Conservation (phyloP, 768 basidiomycete genomes). For the Leccinum obscurum region DNA sequence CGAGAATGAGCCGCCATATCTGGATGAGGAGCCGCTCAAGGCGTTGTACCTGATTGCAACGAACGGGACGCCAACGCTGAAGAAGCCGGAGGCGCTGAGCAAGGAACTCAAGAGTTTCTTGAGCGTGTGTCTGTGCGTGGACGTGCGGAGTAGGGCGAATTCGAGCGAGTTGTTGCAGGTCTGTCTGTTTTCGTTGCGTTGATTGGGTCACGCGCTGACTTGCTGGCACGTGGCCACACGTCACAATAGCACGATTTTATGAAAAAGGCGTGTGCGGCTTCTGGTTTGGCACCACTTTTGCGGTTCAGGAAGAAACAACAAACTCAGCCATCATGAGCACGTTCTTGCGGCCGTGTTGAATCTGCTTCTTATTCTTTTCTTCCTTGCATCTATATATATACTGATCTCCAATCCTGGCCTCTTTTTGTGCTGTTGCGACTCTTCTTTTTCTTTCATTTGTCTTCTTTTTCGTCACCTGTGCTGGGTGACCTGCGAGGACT, state of each 20-base stretch:
- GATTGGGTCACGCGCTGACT: neutral
- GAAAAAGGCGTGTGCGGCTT: constrained; percentile 80
- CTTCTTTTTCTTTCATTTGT: neutral
- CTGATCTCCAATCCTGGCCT: neutral
- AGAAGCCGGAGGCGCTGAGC: constrained; percentile 91
- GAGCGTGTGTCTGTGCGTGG: constrained; percentile 97
- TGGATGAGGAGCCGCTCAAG: constrained; percentile 94
- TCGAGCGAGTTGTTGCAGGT: constrained; percentile 85
- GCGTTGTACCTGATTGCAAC: constrained; percentile 96
- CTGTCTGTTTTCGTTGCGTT: constrained; percentile 27
- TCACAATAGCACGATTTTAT: constrained; percentile 84
- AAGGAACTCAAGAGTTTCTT: constrained; percentile 94
- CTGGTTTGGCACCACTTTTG: constrained; percentile 83
- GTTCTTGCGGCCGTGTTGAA: neutral
- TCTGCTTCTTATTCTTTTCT: neutral
- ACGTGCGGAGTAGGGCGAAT: constrained; percentile 90
- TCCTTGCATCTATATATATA: constrained; percentile 25
- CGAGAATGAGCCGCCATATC: constrained; percentile 94
- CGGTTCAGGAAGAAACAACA: constrained; percentile 74
- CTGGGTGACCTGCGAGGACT: neutral
- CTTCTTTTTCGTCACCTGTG: neutral
- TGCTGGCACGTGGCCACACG: neutral
- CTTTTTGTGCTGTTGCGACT: neutral
- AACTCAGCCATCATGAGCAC: constrained; percentile 34
- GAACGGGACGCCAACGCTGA: constrained; percentile 96